A percentile compares a stretch with the other conserved stretches of the same genome.
These are phyloP conservation scores for Fusarium denticulatum DNA, from an alignment of 2,329 filamentous ascomycete genomes.

Conservation along the genomic window DNA sequence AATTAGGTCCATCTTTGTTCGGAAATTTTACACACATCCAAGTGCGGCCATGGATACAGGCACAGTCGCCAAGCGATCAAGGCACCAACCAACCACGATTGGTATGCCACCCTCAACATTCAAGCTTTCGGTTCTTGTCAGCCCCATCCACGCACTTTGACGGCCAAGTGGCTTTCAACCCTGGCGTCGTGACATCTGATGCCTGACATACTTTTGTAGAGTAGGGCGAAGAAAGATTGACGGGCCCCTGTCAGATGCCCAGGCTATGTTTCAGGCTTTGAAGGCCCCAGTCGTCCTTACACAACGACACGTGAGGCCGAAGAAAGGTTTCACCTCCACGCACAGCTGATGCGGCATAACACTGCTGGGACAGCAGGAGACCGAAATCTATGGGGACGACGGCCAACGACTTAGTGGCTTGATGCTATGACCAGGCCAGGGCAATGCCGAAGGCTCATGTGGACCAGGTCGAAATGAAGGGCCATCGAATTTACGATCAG, in stretches of 20 bases:
- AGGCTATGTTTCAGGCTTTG: conserved; percentile 40
- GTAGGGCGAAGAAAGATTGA: conserved; percentile 34
- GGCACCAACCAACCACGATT: conserved; percentile 34
- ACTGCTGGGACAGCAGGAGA: conserved; percentile 30
- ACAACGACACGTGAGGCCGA: conserved; percentile 43
- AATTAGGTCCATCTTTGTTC: conserved; percentile 10
- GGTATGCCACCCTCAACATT: conserved; percentile 28
- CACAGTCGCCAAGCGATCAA: conserved; percentile 33
- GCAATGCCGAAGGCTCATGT: conserved; percentile 26
- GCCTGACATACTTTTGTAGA: conserved; percentile 23
- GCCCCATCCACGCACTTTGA: conserved; percentile 31
- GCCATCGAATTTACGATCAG: conserved; percentile 32
- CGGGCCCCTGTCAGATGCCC: conserved; percentile 34
- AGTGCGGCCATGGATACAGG: conserved; percentile 10
- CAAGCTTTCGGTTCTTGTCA: conserved; percentile 37
- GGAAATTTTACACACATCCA: conserved; percentile 16
- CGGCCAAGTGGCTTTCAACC: conserved; percentile 34
- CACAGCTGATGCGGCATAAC: conserved; percentile 41
- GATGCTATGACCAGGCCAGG: conserved; percentile 23
- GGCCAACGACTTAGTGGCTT: conserved; percentile 23
- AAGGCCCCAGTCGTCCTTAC: conserved; percentile 30
- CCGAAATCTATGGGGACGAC: conserved; percentile 23
- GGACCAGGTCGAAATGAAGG: conserved; percentile 31
- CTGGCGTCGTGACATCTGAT: conserved; percentile 30
- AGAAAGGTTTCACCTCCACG: conserved; percentile 43